Conservation (phyloP, 805 yeast species). For the Teunomyces gatunensis region DNA sequence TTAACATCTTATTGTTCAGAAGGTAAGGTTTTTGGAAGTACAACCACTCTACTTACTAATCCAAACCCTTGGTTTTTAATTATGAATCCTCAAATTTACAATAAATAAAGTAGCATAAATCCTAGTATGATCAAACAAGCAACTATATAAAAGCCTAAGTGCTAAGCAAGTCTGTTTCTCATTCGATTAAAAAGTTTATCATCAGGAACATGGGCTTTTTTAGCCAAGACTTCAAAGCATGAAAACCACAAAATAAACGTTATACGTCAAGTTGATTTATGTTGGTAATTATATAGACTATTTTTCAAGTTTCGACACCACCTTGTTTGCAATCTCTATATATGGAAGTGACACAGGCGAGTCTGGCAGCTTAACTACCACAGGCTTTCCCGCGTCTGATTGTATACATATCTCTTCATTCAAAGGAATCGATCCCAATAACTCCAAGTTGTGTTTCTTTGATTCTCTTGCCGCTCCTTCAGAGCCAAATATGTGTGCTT, state of each 20-base stretch:
- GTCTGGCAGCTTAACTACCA: constrained; percentile 45
- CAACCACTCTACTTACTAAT: too few species aligned
- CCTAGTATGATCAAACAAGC: too few species aligned
- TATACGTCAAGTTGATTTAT: background rate
- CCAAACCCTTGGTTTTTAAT: too few species aligned
- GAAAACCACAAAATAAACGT: background rate
- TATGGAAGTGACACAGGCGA: constrained; percentile 43
- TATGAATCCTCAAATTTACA: too few species aligned
- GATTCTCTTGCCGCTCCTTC: constrained; percentile 59
- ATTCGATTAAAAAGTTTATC: too few species aligned
- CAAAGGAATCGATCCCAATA: constrained; percentile 69
- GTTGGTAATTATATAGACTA: background rate
- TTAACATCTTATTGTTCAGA: too few species aligned
- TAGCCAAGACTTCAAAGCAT: too few species aligned
- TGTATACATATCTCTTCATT: constrained; percentile 55
- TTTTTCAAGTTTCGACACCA: constrained; percentile 16
- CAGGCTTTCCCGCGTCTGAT: constrained; percentile 66
- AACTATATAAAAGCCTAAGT: too few species aligned
- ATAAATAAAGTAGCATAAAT: too few species aligned
- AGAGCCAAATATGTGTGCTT: constrained; percentile 70
- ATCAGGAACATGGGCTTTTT: too few species aligned
- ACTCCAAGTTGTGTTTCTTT: constrained; percentile 41
- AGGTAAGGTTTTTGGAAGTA: too few species aligned
- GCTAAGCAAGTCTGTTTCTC: too few species aligned
- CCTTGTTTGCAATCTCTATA: constrained; percentile 43